These are phyloP conservation scores for Chrysanthemum makinoi DNA, from an alignment of 129 eudicot genomes.

Conservation along the genomic window DNA sequence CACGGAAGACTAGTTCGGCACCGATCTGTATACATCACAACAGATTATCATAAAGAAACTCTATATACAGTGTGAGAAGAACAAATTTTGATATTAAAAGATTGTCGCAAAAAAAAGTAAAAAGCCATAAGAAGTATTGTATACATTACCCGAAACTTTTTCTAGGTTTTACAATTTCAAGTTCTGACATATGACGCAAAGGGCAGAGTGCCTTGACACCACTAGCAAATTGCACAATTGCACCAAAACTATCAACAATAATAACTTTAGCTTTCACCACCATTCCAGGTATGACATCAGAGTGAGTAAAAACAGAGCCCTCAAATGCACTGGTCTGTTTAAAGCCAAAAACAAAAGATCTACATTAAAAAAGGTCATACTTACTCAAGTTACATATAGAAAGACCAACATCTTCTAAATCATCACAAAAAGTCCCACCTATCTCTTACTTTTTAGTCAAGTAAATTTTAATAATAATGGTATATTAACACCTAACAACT, in stretches of 20 bases:
- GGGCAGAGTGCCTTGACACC: slow-evolving; percentile 99
- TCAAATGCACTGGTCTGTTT: slow-evolving; percentile 90
- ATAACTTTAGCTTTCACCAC: slow-evolving; percentile 84
- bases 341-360: background rate
- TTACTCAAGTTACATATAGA: background rate
- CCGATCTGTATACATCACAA: slow-evolving; percentile 62
- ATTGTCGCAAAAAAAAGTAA: too few species aligned
- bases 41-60: slow-evolving; percentile 7
- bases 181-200: slow-evolving; percentile 92
- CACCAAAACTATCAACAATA: slow-evolving; percentile 76
- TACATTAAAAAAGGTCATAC: too few species aligned
- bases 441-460: background rate
- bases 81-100: too few species aligned
- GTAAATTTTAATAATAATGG: background rate
- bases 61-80: too few species aligned
- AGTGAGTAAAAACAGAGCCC: slow-evolving; percentile 88
- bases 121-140: background rate
- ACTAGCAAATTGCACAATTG: slow-evolving; percentile 77
- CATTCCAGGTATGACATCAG: slow-evolving; percentile 98
- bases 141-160: slow-evolving; percentile 79
- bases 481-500: background rate
- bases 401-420: background rate
- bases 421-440: background rate
- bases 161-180: slow-evolving; percentile 84
- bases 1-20: slow-evolving; percentile 75